These are phyloP conservation scores for Setaria viridis DNA, from an alignment of 202 grass and related monocot species.

Conservation along the genomic window DNA sequence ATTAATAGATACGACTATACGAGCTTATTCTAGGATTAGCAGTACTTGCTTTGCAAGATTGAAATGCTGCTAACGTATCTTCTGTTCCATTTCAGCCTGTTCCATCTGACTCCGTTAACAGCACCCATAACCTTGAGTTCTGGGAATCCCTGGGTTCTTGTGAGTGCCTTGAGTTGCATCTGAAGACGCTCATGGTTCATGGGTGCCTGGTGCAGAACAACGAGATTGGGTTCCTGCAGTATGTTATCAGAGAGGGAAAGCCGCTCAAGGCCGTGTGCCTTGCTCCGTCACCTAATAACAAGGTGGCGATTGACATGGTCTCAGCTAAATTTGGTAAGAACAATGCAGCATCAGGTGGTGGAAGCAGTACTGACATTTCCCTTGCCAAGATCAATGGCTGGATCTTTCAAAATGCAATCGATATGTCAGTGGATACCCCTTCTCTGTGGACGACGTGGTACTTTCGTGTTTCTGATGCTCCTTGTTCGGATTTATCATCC, in stretches of 20 bases:
- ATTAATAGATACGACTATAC: not conserved
- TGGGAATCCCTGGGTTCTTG: conserved; percentile 7
- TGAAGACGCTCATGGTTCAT: not conserved
- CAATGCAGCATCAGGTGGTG: not conserved
- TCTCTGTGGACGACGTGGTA: not conserved
- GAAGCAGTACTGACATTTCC: not conserved
- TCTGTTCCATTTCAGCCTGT: not conserved
- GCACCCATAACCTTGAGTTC: not conserved
- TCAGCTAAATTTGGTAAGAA: not conserved
- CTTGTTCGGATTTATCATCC: not conserved
- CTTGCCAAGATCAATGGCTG: not conserved
- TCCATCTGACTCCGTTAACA: not conserved
- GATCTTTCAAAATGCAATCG: not conserved
- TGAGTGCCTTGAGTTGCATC: not conserved
- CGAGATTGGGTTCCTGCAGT: conserved; percentile 1
- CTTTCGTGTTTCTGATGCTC: not conserved
- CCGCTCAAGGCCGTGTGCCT: not conserved
- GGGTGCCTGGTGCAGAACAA: conserved; percentile 8
- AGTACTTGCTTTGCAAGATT: not conserved
- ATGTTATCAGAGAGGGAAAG: not conserved
- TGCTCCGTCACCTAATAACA: not conserved
- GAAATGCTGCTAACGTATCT: not conserved
- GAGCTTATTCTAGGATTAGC: not conserved
- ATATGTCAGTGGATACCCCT: conserved; percentile 4
- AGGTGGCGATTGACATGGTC: not conserved